Percentiles rank a stretch among this genome's conserved stretches.
These are phyloP conservation scores for Candida incommunis DNA, from an alignment of 805 yeast genomes.

Conservation along the genomic window DNA sequence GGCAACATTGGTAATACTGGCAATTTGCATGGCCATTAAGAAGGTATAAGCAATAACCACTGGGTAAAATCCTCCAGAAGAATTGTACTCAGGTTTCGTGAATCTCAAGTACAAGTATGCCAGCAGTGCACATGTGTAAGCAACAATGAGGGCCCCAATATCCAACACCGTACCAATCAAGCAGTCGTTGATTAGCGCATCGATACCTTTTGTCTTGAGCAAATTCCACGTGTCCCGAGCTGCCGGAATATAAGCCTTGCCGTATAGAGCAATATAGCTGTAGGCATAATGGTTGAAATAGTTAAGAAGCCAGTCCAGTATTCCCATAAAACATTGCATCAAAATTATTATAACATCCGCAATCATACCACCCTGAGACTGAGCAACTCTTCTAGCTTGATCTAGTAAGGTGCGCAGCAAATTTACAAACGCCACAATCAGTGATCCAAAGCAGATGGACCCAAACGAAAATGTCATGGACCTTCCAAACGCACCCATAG, in stretches of 20 bases:
- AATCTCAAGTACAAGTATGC: slow-evolving; percentile 52
- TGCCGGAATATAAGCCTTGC: slow-evolving; percentile 57
- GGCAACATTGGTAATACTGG: slow-evolving; percentile 57
- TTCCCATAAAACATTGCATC: slow-evolving; percentile 34
- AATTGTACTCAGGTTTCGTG: slow-evolving; percentile 54
- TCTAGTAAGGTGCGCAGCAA: slow-evolving; percentile 42
- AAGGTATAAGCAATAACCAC: slow-evolving; percentile 64
- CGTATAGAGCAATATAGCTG: slow-evolving; percentile 76
- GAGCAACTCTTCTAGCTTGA: slow-evolving; percentile 37
- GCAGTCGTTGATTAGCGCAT: slow-evolving; percentile 74
- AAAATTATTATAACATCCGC: slow-evolving; percentile 26
- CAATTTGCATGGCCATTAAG: slow-evolving; percentile 61
- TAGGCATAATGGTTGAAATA: slow-evolving; percentile 88
- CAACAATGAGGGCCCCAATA: slow-evolving; percentile 61
- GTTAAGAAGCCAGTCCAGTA: slow-evolving; percentile 65
- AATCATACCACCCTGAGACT: slow-evolving; percentile 36
- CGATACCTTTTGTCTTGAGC: slow-evolving; percentile 65
- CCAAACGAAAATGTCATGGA: slow-evolving; percentile 82
- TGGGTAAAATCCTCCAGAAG: slow-evolving; percentile 46
- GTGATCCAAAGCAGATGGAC: slow-evolving; percentile 74
- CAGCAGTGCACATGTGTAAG: slow-evolving; percentile 48
- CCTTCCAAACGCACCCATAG: slow-evolving; percentile 64
- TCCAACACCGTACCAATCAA: slow-evolving; percentile 65
- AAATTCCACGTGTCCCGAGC: slow-evolving; percentile 76
- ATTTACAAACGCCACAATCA: slow-evolving; percentile 59